Base-by-base conservation (phyloP, 2,329 filamentous ascomycete species). In the Penicillium sp. region DNA sequence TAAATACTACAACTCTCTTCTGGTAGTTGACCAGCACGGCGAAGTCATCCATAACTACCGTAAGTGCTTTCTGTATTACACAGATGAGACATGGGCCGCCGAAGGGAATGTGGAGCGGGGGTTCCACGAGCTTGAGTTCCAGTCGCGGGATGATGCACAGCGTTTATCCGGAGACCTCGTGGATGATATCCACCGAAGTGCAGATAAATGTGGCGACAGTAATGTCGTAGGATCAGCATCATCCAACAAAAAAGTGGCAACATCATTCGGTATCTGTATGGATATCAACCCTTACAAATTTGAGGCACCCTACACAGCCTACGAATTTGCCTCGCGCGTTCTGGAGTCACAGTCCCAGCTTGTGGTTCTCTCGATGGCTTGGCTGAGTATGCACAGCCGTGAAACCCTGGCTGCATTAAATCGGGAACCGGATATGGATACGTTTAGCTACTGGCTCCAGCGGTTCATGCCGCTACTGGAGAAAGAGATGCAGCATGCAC, bases 1-100 rank as follows among this genome's bases (percentile, higher is more conserved):
- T 11, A 77, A 70, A 41, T 75, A 79, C 62, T 88, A 86, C 73
- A 88, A 88, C 67, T 80, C 82, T 9, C 79, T 82, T 4, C 78
- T 88, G 19, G 82, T 85, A 24, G 79, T 87, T 26, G 77, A 78
- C n/a, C 79, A 83, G 3, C 62, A 68, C 0, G 86, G 85, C 3
- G 65, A 77, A n/a, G 73, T 86, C 3, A 63, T 87, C 13, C 73
- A 77, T 45, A 85, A 86, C 66, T 87, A 88, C 71, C 82, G 85
- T 60, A 88, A 88, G 69, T 79, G 79, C 11, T 87, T 87, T 63
- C 79, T 88, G 58, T 88, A 87, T 75, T 87, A 86, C 71, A 87
- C 85, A 8, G 86, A 88, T 64, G 85, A 87, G 65, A 84, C 82
- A 1, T 88, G 86, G 86, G 84, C 85, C 2, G 66, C 75, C 16